Conservation (phyloP, 805 yeast genomes). For the Yarrowia porcina region DNA sequence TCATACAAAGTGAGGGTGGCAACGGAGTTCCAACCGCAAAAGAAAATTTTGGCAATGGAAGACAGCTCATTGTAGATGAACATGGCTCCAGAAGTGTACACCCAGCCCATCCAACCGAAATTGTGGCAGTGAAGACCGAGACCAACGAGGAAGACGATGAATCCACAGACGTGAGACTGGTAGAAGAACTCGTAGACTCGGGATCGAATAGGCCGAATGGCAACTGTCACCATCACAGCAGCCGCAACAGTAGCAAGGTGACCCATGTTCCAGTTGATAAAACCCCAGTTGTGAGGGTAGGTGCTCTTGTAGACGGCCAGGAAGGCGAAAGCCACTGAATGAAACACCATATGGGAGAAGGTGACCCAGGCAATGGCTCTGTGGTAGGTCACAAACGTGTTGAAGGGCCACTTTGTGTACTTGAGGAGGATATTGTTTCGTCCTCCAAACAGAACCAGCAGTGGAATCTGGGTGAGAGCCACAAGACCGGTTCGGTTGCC, state of each 20-base stretch:
- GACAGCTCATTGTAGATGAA: slow-evolving; percentile 2
- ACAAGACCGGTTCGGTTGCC: slow-evolving; percentile 23
- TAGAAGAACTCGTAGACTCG: slow-evolving; percentile 13
- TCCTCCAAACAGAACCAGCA: neutral
- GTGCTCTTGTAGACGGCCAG: slow-evolving; percentile 15
- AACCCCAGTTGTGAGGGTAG: slow-evolving; percentile 18
- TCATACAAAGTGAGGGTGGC: slow-evolving; percentile 6
- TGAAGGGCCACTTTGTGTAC: slow-evolving; percentile 16
- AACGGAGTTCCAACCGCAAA: slow-evolving; percentile 11
- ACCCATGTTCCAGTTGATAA: slow-evolving; percentile 24
- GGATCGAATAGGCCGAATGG: neutral
- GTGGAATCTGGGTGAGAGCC: slow-evolving; percentile 14
- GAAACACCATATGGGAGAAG: slow-evolving; percentile 11
- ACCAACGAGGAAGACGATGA: slow-evolving; percentile 48
- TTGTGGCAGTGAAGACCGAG: slow-evolving; percentile 55
- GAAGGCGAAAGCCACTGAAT: neutral
- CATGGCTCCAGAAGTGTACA: slow-evolving; percentile 39
- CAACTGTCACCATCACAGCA: neutral
- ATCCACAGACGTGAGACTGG: slow-evolving; percentile 20
- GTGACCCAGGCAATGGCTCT: slow-evolving; percentile 20
- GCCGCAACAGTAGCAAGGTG: neutral
- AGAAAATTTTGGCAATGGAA: slow-evolving; percentile 7
- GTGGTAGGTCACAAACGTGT: slow-evolving; percentile 14
- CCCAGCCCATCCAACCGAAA: slow-evolving; percentile 52
- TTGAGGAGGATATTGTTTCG: slow-evolving; percentile 8